phyloP scores from a whole-genome alignment of 441 rosid species.

The Populus tomentosa region DNA sequence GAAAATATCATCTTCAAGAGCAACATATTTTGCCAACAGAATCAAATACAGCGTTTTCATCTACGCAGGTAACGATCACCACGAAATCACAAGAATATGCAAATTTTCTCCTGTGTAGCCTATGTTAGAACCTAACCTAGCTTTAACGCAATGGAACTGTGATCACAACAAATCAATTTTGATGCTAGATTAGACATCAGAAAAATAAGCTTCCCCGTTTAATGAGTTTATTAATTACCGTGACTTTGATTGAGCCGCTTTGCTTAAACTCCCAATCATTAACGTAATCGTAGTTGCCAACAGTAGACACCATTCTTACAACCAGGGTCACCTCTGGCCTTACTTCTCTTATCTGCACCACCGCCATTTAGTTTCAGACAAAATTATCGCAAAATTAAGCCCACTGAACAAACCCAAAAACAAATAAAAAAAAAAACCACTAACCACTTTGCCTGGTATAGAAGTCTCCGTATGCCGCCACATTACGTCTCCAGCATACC shows the following conservation, averaged over 20 bases:
- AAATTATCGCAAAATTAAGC: not conserved
- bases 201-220: not conserved
- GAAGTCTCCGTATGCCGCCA: slow-evolving; percentile 55
- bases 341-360: slow-evolving; percentile 46
- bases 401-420: not conserved
- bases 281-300: slow-evolving; percentile 56
- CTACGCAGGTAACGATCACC: not conserved
- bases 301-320: slow-evolving; percentile 44
- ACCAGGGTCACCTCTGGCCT: slow-evolving; percentile 52
- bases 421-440: not conserved
- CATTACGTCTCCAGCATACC: slow-evolving; percentile 48
- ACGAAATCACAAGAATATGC: not conserved
- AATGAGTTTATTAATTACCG: slow-evolving; percentile 22
- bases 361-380: not conserved
- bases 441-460: slow-evolving; percentile 34
- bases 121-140: not conserved
- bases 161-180: not conserved
- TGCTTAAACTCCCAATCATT: slow-evolving; percentile 61
- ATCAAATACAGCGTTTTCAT: not conserved
- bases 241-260: slow-evolving; percentile 53
- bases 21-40: not conserved
- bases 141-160: not conserved
- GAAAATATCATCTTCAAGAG: not conserved
- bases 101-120: not conserved
- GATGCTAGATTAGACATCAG: not conserved